Conservation (phyloP, 495 filamentous ascomycete species). For the Aspergillus bridgeri region DNA sequence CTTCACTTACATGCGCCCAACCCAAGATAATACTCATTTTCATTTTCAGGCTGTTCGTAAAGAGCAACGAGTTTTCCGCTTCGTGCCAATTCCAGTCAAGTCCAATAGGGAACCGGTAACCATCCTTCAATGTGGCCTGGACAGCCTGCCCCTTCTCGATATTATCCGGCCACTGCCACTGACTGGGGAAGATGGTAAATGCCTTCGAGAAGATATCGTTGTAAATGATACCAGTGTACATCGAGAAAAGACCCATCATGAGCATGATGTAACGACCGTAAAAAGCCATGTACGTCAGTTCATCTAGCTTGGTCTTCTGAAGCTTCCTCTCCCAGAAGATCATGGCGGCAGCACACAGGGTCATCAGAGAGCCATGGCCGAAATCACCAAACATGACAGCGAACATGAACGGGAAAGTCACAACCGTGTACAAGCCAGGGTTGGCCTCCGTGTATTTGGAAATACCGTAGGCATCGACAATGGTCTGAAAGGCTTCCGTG, state of each 20-base stretch:
- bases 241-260: slow-evolving; percentile 95
- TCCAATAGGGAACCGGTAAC: slow-evolving; percentile 90
- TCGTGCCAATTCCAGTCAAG: slow-evolving; percentile 97
- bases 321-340: slow-evolving; percentile 92
- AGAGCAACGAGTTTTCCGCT: slow-evolving; percentile 88
- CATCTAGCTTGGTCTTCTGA: slow-evolving; percentile 79
- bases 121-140: slow-evolving; percentile 58
- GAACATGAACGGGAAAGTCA: slow-evolving; percentile 97
- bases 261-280: slow-evolving; percentile 98
- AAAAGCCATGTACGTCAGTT: slow-evolving; percentile 96
- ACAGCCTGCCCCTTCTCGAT: slow-evolving; percentile 60
- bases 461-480: slow-evolving; percentile 96
- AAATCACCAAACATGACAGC: slow-evolving; percentile 99
- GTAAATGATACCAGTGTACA: slow-evolving; percentile 97
- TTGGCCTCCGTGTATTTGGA: slow-evolving; percentile 97
- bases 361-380: slow-evolving; percentile 87
- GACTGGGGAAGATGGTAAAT: slow-evolving; percentile 79
- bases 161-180: slow-evolving; percentile 78
- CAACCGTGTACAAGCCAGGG: slow-evolving; percentile 86
- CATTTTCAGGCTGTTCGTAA: slow-evolving; percentile 99
- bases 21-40: slow-evolving; percentile 96
- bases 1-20: slow-evolving; percentile 71
- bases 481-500: slow-evolving; percentile 96
- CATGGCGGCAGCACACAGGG: slow-evolving; percentile 76
- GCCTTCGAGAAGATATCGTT: slow-evolving; percentile 96